A percentile compares a stretch with the other conserved stretches of the same genome.
These are phyloP conservation scores for Ilex asprella DNA, from an alignment of 257 asterid species.

Conservation along the genomic window DNA sequence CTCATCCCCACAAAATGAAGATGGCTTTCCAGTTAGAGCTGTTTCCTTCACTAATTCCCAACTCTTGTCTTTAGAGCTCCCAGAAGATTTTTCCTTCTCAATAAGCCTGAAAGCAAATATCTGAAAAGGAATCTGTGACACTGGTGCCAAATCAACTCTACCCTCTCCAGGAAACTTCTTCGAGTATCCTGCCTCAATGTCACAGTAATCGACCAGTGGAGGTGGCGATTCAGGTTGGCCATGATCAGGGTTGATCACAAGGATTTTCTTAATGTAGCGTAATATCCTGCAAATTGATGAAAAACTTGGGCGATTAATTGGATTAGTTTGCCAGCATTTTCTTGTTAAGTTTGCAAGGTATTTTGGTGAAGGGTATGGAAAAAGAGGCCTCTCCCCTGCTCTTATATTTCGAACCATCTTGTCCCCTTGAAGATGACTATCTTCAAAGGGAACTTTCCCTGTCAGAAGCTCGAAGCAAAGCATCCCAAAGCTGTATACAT, in stretches of 20 bases:
- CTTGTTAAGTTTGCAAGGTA: conserved; percentile 59
- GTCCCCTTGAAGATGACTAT: conserved; percentile 71
- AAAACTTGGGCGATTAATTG: conserved; percentile 59
- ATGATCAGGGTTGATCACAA: conserved; percentile 69
- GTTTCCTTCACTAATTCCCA: conserved; percentile 42
- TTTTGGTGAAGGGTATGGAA: conserved; percentile 69
- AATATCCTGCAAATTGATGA: conserved; percentile 64
- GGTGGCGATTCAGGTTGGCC: conserved; percentile 78
- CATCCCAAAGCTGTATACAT: conserved; percentile 84
- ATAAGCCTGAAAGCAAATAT: conserved; percentile 54
- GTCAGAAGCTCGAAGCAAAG: conserved; percentile 74
- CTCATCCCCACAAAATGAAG: conserved; percentile 45
- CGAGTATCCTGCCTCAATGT: conserved; percentile 54
- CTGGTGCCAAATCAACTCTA: conserved; percentile 24
- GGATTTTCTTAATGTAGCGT: conserved; percentile 66
- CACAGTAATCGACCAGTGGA: conserved; percentile 71
- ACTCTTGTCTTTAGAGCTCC: conserved; percentile 21
- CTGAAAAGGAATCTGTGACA: conserved; percentile 71
- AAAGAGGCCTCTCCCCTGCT: conserved; percentile 88
- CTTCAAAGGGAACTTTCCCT: conserved; percentile 75
- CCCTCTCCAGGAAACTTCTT: conserved; percentile 37
- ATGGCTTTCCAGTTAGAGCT: conserved; percentile 19
- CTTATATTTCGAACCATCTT: conserved; percentile 57
- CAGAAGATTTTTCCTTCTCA: conserved; percentile 50
- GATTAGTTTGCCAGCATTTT: conserved; percentile 81